Evolutionary conservation across 2,329 filamentous ascomycete species (phyloP).

Genomic region (Microdochium bolleyi): DNA sequence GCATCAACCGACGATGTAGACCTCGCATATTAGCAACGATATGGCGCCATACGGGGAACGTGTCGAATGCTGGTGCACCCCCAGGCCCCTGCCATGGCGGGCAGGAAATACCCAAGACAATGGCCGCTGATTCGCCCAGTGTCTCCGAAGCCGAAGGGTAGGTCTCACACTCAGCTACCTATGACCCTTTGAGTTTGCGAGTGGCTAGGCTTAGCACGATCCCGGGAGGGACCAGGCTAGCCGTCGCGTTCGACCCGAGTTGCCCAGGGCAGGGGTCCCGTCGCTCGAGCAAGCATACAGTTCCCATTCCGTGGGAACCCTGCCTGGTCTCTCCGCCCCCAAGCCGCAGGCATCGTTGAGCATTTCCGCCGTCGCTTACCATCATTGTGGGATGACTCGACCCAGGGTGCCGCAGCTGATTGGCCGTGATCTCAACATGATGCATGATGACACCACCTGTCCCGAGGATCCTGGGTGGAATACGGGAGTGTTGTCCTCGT

Average conservation of each 20-base stretch:
- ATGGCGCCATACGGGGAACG: no score
- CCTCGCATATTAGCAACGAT: no score
- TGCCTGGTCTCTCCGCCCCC: neutral
- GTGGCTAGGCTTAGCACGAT: neutral
- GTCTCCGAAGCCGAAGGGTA: neutral
- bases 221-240: neutral
- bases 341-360: slow-evolving; percentile 2
- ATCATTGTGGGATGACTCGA: neutral
- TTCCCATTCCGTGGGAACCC: neutral
- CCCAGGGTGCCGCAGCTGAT: no score
- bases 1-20: no score
- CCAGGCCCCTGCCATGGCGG: neutral
- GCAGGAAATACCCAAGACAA: neutral
- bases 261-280: neutral
- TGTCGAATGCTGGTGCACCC: neutral
- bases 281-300: neutral
- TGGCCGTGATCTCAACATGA: no score
- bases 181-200: neutral
- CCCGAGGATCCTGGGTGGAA: no score
- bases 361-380: neutral
- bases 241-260: neutral
- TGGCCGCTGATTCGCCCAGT: neutral
- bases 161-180: no score
- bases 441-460: no score
- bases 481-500: no score